Base-by-base conservation (phyloP, 225 moss, liverwort and hornwort genomes). In the Pleurozium schreberi region DNA sequence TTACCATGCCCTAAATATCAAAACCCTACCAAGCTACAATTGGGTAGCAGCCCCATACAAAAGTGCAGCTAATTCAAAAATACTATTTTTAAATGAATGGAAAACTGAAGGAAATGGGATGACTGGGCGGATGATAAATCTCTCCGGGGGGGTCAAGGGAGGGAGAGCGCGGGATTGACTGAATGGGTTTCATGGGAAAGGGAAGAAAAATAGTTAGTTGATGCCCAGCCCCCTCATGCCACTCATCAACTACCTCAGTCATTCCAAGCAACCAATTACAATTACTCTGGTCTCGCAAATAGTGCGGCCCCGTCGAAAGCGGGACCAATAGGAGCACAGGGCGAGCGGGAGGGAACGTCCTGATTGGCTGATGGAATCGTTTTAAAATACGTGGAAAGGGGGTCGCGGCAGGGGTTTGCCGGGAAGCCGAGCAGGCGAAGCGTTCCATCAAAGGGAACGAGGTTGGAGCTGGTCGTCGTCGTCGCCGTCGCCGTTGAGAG, bases 191-290 rank as follows among this genome's bases (percentile, higher is more conserved):
- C 90, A 89, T 85, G 92, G 87, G 89, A 89, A 90, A 61, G 81
- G 88, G 90, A 89, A 92, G 47, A 75, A 90, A 92, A 90, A 89
- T 90, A 92, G 92, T 92, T 92, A 82, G 92, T 92, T 92, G 90
- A 64, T 21, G 88, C 58, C 50, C 66, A 79, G 82, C 66, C 11
- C 13, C 36, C 69, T 18, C 82, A 62, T 8, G 60, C 64, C 36
- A 16, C 64, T 53, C 86, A 19, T 26, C 87, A 89, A 89, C 88
- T 26, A 43, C 45, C 83, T 86, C 88, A 20, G 84, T 76, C 88
- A 43, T 69, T 70, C 61, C 52, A 75, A 50, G 34, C 14, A 7
- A 36, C 70, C 45, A 15, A 26, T 6, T 8, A 1, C 25, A 90
- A 86, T 73, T 92, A 90, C 66, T 25, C 65, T 10, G 36, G 59